Percentiles rank a stretch among this genome's conserved stretches.
These are phyloP conservation scores for Camptophora hylomeconis DNA, from an alignment of 2,329 filamentous ascomycete species.

Conservation along the genomic window DNA sequence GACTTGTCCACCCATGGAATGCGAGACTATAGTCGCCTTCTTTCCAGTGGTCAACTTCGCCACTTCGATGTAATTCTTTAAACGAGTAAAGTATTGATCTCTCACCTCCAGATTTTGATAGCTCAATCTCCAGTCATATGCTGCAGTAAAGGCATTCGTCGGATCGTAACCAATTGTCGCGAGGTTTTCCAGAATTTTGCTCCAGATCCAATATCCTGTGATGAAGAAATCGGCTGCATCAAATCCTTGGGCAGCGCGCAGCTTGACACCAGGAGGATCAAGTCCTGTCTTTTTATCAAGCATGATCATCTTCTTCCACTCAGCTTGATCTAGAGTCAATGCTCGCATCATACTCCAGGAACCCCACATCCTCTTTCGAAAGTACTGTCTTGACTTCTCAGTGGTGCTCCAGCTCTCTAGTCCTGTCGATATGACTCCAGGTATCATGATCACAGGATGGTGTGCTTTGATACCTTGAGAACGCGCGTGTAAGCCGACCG, in stretches of 20 bases:
- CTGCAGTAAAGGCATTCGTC: constrained; percentile 52
- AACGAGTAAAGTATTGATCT: constrained; percentile 83
- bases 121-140: constrained; percentile 85
- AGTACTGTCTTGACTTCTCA: constrained; percentile 74
- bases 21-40: constrained; percentile 77
- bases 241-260: constrained; percentile 88
- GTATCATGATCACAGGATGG: constrained; percentile 92
- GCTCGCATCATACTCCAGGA: constrained; percentile 99
- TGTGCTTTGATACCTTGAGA: constrained; percentile 67
- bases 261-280: constrained; percentile 78
- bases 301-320: constrained; percentile 96
- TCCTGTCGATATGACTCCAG: constrained; percentile 92
- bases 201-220: constrained; percentile 94
- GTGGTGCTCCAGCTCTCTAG: constrained; percentile 94
- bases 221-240: constrained; percentile 86
- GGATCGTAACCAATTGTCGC: constrained; percentile 95
- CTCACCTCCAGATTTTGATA: constrained; percentile 80
- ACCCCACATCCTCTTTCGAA: constrained; percentile 88
- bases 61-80: constrained; percentile 84
- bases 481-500: constrained; percentile 72
- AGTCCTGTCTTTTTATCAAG: constrained; percentile 82
- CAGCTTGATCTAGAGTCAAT: constrained; percentile 79
- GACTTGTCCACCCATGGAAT: constrained; percentile 97
- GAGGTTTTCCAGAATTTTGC: constrained; percentile 93
- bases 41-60: constrained; percentile 58